These are phyloP conservation scores for Sordariomycetes sp. DNA, from an alignment of 2,329 filamentous ascomycete genomes.

Conservation along the genomic window DNA sequence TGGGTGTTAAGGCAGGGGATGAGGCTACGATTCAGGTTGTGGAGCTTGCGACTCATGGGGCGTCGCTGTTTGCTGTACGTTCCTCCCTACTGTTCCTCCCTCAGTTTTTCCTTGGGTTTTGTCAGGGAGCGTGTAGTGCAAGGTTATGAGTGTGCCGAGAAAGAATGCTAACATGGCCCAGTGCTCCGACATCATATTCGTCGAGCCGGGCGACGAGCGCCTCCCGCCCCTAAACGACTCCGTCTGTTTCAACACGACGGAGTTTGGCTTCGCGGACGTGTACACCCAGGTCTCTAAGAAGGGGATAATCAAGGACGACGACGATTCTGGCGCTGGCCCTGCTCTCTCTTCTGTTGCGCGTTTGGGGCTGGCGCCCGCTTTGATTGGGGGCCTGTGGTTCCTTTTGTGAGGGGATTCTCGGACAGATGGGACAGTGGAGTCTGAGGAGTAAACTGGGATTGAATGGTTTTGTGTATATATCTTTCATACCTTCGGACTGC, in stretches of 20 bases:
- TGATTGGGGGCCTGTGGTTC: background rate
- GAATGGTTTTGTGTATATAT: background rate
- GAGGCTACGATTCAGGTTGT: slow-evolving; percentile 72
- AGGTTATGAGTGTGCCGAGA: background rate
- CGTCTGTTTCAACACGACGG: slow-evolving; percentile 66
- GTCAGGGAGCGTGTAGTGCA: background rate
- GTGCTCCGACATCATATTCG: slow-evolving; percentile 81
- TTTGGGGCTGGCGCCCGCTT: background rate
- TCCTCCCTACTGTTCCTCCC: background rate
- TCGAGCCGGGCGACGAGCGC: slow-evolving; percentile 31
- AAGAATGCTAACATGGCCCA: slow-evolving; percentile 17
- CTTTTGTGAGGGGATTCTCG: background rate
- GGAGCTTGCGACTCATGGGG: slow-evolving; percentile 61
- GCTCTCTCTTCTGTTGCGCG: background rate
- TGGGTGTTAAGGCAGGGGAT: slow-evolving; percentile 52
- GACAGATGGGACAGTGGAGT: background rate
- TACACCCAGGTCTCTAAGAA: slow-evolving; percentile 25
- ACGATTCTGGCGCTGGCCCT: background rate
- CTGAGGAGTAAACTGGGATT: background rate
- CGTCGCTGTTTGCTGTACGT: slow-evolving; percentile 57
- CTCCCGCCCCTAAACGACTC: slow-evolving; percentile 29
- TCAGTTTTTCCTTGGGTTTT: background rate
- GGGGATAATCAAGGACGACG: background rate
- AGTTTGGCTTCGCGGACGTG: slow-evolving; percentile 54
- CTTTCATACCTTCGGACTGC: background rate